Base-by-base conservation (phyloP, 1,284 basidiomycete species). In the Anthracocystis walkeri region DNA sequence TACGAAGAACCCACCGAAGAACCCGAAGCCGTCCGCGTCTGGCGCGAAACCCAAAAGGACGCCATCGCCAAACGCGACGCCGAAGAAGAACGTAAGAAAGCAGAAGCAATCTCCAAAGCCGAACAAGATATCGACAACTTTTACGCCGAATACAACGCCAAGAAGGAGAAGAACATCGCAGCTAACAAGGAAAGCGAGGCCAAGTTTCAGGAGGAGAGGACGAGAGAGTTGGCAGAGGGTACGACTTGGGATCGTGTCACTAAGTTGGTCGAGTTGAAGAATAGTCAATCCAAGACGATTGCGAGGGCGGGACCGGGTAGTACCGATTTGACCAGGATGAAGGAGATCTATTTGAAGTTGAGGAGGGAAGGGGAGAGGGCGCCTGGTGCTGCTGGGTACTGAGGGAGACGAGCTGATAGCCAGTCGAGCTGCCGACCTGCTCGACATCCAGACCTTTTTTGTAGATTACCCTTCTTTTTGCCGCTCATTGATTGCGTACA, bases 171-270 rank as follows among this genome's bases (percentile, higher is more conserved):
- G 85, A 92, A 91, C 82, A 98, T 99, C 81, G 89, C 92, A 54
- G 91, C 95, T 86, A 99, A 99, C 90, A 99, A 99, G 88, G 93
- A 97, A 85, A 89, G 91, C 77, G 97, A 99, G 86, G 90, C 90
- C 41, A 90, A 91, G 64, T 97, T 93, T 87, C 85, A 94, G 45
- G 89, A 91, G 31, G 87, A 88, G 48, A 88, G 95, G 65, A 90
- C 90, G 25, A 91, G 91, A 57, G 90, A 91, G 23, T 89, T 99
- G 60, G 92, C 93, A 0, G 89, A 90, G 67, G 97, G 96, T 38
- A 97, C 96, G 21, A 95, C 95, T 7, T 99, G 97, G 97, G 91
- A 94, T 79, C 91, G 96, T 29, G 95, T 99, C 82, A 92, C 91
- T 83, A 91, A 92, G 52, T 87, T 92, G 58, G 87, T 98, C 65